A percentile compares a stretch with the other conserved stretches of the same genome.
These are phyloP conservation scores for Candida multigemmis DNA, from an alignment of 805 yeast genomes.

Conservation along the genomic window DNA sequence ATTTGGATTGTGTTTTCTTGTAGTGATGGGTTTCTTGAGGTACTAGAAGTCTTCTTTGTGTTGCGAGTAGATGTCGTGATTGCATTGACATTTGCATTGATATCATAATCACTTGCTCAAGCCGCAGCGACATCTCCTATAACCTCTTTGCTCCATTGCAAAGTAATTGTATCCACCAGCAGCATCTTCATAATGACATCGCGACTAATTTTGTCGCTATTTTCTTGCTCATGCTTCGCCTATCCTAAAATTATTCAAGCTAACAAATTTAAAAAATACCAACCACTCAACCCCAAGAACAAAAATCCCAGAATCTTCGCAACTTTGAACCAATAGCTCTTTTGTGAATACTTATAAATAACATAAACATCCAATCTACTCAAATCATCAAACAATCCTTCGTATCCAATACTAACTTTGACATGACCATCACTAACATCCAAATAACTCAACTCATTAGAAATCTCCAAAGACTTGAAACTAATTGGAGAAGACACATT, in stretches of 20 bases:
- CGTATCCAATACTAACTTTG: constrained; percentile 50
- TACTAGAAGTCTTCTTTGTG: too few species aligned
- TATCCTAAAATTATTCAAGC: constrained; percentile 18
- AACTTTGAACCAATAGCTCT: constrained; percentile 56
- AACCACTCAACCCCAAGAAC: constrained; percentile 49
- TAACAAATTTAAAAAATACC: constrained; percentile 33
- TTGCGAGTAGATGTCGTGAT: too few species aligned
- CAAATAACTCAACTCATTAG: constrained; percentile 49
- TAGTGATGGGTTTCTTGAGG: too few species aligned
- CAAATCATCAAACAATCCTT: constrained; percentile 63
- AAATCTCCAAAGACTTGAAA: constrained; percentile 18
- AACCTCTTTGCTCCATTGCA: too few species aligned
- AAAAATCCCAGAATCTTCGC: constrained; percentile 52
- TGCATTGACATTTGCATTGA: too few species aligned
- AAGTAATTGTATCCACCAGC: too few species aligned
- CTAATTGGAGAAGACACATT: constrained; percentile 51
- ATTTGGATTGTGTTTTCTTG: too few species aligned
- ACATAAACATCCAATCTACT: constrained; percentile 47
- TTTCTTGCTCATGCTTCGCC: too few species aligned
- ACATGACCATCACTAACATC: constrained; percentile 76
- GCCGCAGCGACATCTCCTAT: too few species aligned
- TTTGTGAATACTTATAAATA: constrained; percentile 50
- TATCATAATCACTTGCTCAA: too few species aligned
- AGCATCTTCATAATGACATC: too few species aligned
- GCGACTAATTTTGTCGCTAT: too few species aligned